Percentiles rank a stretch among this genome's conserved stretches.
Evolutionary conservation across 2,329 filamentous ascomycete genomes (phyloP).

Genomic region (Thermochaetoides dissita): DNA sequence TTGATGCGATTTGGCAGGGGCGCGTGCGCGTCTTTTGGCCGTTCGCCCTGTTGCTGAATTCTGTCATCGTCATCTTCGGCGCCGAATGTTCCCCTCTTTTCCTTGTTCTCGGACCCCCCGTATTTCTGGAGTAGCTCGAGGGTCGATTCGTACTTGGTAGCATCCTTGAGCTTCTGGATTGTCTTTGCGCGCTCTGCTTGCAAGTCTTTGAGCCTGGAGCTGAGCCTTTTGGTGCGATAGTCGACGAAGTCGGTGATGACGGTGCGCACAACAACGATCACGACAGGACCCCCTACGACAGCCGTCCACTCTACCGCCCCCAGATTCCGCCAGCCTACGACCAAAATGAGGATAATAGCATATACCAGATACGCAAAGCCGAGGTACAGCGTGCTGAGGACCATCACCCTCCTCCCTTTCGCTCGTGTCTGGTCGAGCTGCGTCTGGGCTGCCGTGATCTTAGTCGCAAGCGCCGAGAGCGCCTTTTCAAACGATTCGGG

Average conservation of each 20-base stretch:
- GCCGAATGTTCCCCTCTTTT: slow-evolving; percentile 21
- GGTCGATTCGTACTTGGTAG: slow-evolving; percentile 92
- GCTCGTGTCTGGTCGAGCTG: slow-evolving; percentile 61
- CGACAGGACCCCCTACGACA: slow-evolving; percentile 60
- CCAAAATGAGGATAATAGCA: slow-evolving; percentile 64
- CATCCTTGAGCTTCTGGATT: slow-evolving; percentile 86
- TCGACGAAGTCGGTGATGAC: slow-evolving; percentile 59
- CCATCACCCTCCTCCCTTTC: slow-evolving; percentile 62
- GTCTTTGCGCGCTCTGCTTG: slow-evolving; percentile 70
- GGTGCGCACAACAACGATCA: slow-evolving; percentile 67
- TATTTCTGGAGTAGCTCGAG: slow-evolving; percentile 90
- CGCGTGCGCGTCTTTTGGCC: slow-evolving; percentile 7
- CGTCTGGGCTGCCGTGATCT: slow-evolving; percentile 63
- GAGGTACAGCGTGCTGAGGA: slow-evolving; percentile 81
- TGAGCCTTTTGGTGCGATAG: slow-evolving; percentile 60
- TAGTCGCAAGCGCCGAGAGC: slow-evolving; percentile 65
- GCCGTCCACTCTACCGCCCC: slow-evolving; percentile 63
- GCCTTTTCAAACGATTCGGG: slow-evolving; percentile 88
- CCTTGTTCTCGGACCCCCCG: slow-evolving; percentile 48
- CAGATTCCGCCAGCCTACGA: slow-evolving; percentile 73
- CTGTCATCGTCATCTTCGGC: slow-evolving; percentile 9
- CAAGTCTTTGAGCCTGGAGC: slow-evolving; percentile 56
- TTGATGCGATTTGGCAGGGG: slow-evolving; percentile 4
- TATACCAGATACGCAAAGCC: slow-evolving; percentile 83
- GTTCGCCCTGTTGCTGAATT: slow-evolving; percentile 19